These are phyloP conservation scores for Earliella scabrosa DNA, from an alignment of 1,284 basidiomycete genomes.

Conservation along the genomic window DNA sequence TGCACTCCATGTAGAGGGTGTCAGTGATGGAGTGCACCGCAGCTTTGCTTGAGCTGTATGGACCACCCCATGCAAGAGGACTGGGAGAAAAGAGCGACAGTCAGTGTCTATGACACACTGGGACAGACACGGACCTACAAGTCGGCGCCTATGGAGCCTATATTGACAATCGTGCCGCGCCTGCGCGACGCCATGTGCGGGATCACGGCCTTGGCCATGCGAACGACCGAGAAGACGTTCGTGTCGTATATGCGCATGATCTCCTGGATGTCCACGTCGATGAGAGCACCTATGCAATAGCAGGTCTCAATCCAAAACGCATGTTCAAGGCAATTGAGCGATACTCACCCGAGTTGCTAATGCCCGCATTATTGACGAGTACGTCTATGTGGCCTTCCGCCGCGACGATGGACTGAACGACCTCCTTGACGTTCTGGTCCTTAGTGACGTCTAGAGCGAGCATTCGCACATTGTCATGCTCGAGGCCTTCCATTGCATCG, in stretches of 20 bases:
- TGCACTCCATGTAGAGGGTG: conserved; percentile 71
- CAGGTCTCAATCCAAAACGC: too few relatives aligned
- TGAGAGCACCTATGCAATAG: conserved; percentile 54
- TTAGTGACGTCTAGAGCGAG: conserved; percentile 37
- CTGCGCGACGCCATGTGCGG: conserved; percentile 70
- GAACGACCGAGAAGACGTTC: conserved; percentile 67
- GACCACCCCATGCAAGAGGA: conserved; percentile 69
- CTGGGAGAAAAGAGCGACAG: conserved; percentile 36
- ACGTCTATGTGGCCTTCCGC: conserved; percentile 33
- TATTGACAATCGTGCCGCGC: conserved; percentile 72
- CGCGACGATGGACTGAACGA: conserved; percentile 32
- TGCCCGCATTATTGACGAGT: conserved; percentile 40
- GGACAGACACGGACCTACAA: conserved; percentile 42
- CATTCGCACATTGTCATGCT: conserved; percentile 30
- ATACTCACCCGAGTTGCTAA: conserved; percentile 30
- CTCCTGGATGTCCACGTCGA: conserved; percentile 62
- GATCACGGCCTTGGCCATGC: conserved; percentile 64
- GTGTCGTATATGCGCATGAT: conserved; percentile 60
- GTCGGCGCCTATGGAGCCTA: conserved; percentile 70
- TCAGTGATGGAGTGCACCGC: conserved; percentile 65
- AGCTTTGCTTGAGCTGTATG: conserved; percentile 73
- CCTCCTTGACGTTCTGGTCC: conserved; percentile 32
- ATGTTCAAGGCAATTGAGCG: too few relatives aligned
- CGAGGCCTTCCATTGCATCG: conserved; percentile 38
- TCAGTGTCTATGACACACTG: neutral